These are phyloP conservation scores for Actinomucor elegans DNA, from an alignment of 371 early-diverging fungal species.

Conservation along the genomic window DNA sequence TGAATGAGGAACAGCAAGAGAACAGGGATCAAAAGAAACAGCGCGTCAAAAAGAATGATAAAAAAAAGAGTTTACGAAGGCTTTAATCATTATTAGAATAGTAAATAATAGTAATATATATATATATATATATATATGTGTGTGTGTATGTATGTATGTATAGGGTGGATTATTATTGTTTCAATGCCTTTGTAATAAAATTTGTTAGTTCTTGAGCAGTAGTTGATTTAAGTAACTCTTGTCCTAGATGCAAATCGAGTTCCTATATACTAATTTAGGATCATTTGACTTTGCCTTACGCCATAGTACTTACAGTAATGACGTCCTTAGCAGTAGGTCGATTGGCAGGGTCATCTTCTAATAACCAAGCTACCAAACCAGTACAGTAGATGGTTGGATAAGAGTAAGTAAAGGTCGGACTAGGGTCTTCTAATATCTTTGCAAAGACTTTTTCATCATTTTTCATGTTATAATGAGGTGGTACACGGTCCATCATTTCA, in stretches of 20 bases:
- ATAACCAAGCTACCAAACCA: slow-evolving; percentile 51
- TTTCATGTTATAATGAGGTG: slow-evolving; percentile 45
- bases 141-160: background rate
- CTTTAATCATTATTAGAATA: too few species aligned
- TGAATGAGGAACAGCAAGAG: background rate
- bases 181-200: slow-evolving; percentile 33
- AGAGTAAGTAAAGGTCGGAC: slow-evolving; percentile 48
- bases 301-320: slow-evolving; percentile 22
- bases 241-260: slow-evolving; percentile 42
- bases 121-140: too few species aligned
- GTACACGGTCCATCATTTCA: slow-evolving; percentile 59
- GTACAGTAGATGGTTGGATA: slow-evolving; percentile 46
- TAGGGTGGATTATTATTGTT: slow-evolving; percentile 1
- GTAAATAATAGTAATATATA: background rate
- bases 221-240: slow-evolving; percentile 29
- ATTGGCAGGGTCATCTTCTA: slow-evolving; percentile 37
- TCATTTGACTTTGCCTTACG: too few species aligned
- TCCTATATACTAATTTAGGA: slow-evolving; percentile 27
- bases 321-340: slow-evolving; percentile 47
- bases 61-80: slow-evolving; percentile 24
- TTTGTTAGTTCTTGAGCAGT: slow-evolving; percentile 28
- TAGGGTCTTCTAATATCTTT: slow-evolving; percentile 34
- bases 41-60: slow-evolving; percentile 12
- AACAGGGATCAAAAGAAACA: background rate
- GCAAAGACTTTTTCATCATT: slow-evolving; percentile 39